Evolutionary conservation across 805 yeast genomes (phyloP), one percentile per base, ranked within the genome.

Genomic region (Saturnispora sekii): DNA sequence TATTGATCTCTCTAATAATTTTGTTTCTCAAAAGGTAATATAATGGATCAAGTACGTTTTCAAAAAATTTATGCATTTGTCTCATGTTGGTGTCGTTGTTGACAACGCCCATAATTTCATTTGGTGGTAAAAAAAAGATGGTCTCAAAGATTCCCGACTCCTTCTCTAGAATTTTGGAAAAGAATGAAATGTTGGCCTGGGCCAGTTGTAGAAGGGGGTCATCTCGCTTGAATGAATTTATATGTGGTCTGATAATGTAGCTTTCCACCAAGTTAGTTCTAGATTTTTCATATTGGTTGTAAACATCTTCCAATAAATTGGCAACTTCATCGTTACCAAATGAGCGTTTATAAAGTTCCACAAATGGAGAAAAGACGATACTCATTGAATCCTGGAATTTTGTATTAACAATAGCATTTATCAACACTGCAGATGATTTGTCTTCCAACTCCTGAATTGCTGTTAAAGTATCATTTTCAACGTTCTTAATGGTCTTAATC

Each of bases 1-100:
- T 79, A 51, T 78, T 79, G 11, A 73, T 67, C 58, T 89, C 97
- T 47, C 81, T 74, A 35, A 88, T 67, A 1, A 87, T 75, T 40
- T 72, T 69, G 46, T 78, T 74, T 50, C 96, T 70, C 32, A 86
- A 59, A 2, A 70, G 61, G 51, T 84, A 90, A 54, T 88, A 84
- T 21, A 89, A 63, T 0, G 96, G 93, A 32, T 87, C 96, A 30
- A 85, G 68, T 3, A 87, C 53, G 11, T 15, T 14, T 38, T 72
- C 74, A 48, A 84, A 73, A 79, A 85, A 86, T 6, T 65, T 62
- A 45, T 74, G 72, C 39, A 84, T 56, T 55, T 41, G 58, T 47
- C 50, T 43, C 41, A 59, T 46, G 56, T 72, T 64, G 5, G 53
- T 49, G 5, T 55, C 36, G 44, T 63, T 62, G 35, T 60, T 62